A percentile compares a stretch with the other conserved stretches of the same genome.
Conservation (phyloP, 2,329 filamentous ascomycete genomes). For the Penicillium sp. region DNA sequence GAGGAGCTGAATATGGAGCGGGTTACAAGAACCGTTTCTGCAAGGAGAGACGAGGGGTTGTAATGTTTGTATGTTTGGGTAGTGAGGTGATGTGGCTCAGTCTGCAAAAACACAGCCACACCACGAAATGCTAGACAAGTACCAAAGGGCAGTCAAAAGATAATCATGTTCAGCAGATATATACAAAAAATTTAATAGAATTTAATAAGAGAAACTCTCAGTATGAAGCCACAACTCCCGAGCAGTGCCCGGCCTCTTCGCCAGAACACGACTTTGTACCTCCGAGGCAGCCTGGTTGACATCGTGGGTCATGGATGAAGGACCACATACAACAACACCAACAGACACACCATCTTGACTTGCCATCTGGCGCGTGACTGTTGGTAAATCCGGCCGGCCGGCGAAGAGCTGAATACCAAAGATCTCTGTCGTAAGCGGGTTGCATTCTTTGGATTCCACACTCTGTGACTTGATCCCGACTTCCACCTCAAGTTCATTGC, state of each 20-base stretch:
- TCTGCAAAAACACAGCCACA: too few species aligned
- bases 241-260: slow-evolving; percentile 17
- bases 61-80: too few species aligned
- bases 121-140: too few species aligned
- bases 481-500: slow-evolving; percentile 1
- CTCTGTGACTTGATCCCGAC: background rate
- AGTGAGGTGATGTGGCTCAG: too few species aligned
- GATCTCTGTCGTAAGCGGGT: slow-evolving; percentile 1
- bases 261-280: slow-evolving; percentile 40
- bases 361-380: slow-evolving; percentile 3
- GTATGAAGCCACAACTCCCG: slow-evolving; percentile 45
- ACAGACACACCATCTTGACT: slow-evolving; percentile 9
- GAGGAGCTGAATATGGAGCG: too few species aligned
- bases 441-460: slow-evolving; percentile 11
- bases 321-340: slow-evolving; percentile 16
- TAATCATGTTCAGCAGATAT: background rate
- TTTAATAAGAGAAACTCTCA: slow-evolving; percentile 41
- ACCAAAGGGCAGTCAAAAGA: too few species aligned
- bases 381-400: slow-evolving; percentile 13
- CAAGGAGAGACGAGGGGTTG: too few species aligned
- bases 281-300: slow-evolving; percentile 46
- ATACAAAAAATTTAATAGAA: background rate
- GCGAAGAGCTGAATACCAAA: slow-evolving; percentile 12
- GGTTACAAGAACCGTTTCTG: too few species aligned
- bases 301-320: slow-evolving; percentile 34